Conservation (phyloP, 352 stramenopile genomes). For the Globisporangium recalcitrans region DNA sequence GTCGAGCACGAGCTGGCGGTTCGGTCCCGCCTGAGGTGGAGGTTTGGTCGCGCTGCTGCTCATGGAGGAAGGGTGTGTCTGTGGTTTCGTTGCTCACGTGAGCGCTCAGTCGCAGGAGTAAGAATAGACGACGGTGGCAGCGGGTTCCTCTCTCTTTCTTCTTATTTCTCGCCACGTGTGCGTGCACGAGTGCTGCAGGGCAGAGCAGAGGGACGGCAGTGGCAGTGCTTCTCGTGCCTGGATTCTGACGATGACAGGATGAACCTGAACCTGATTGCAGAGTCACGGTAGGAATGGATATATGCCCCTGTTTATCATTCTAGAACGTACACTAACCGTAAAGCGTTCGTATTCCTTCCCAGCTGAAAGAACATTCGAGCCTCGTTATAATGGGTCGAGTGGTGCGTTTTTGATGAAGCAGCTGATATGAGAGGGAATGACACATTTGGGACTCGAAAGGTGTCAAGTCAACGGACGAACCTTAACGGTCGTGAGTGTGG, state of each 20-base stretch:
- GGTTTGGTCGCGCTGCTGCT: background rate
- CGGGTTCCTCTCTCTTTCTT: too few species aligned
- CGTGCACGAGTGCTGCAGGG: too few species aligned
- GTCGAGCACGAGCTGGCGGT: conserved; percentile 20
- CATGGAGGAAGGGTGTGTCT: background rate
- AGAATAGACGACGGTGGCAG: background rate
- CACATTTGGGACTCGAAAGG: background rate
- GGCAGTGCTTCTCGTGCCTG: background rate
- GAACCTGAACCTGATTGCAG: background rate
- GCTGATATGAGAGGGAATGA: background rate
- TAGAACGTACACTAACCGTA: too few species aligned
- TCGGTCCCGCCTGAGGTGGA: background rate
- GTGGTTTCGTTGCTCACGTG: background rate
- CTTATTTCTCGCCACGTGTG: background rate
- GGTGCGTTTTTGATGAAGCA: background rate
- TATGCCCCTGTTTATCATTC: too few species aligned
- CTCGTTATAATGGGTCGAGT: too few species aligned
- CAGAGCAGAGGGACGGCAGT: background rate
- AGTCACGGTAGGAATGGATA: background rate
- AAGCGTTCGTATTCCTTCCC: too few species aligned
- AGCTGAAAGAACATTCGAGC: too few species aligned
- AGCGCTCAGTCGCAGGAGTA: background rate
- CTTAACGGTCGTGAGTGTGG: background rate
- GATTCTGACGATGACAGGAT: background rate
- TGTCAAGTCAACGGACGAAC: conserved; percentile 2